phyloP scores from a whole-genome alignment of 257 asterid species.

The Solanum paucissectum region DNA sequence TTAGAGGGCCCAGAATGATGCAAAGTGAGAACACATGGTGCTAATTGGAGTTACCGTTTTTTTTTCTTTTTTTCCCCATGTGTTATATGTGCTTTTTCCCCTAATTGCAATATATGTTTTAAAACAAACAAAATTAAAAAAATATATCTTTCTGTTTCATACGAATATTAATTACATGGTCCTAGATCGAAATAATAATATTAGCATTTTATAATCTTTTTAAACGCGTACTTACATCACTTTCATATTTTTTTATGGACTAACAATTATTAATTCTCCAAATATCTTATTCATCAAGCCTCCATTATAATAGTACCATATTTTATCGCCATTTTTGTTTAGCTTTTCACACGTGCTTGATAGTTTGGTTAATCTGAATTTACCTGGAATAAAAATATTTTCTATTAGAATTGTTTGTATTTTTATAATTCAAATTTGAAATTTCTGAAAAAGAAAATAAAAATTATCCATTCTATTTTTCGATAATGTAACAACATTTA shows the following conservation, averaged over 20 bases:
- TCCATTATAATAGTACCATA: not conserved
- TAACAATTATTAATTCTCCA: too few species aligned
- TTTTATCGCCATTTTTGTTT: not conserved
- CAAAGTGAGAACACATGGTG: not conserved
- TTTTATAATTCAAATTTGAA: too few species aligned
- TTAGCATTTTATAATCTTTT: not conserved
- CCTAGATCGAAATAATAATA: not conserved
- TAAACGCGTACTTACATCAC: not conserved
- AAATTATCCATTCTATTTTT: too few species aligned
- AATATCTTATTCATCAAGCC: not conserved
- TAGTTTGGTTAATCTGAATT: not conserved
- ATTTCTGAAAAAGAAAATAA: too few species aligned
- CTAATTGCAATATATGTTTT: not conserved
- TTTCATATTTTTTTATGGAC: not conserved
- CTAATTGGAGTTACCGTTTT: not conserved
- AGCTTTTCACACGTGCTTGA: not conserved
- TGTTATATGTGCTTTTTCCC: not conserved
- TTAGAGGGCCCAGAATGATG: not conserved
- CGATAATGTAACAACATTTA: not conserved
- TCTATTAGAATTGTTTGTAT: too few species aligned
- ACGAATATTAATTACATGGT: not conserved
- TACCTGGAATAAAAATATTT: fast-evolving
- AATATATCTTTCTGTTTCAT: not conserved
- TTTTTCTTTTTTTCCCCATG: not conserved
- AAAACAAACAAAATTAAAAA: too few species aligned